Conservation (phyloP, 371 early-diverging fungal species). For the Lichtheimia ramosa region DNA sequence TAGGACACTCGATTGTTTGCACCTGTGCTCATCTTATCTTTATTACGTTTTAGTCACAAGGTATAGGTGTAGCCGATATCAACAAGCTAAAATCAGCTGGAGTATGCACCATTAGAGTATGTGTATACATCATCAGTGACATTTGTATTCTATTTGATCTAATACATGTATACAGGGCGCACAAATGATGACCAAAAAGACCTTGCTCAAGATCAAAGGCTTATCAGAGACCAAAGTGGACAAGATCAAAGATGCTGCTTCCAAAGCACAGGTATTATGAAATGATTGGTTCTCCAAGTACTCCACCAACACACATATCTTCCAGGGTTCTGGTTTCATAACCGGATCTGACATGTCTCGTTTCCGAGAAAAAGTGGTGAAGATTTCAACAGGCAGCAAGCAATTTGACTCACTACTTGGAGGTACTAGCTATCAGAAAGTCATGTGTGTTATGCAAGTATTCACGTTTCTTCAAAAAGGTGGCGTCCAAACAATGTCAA, state of each 20-base stretch:
- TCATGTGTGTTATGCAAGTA: background rate
- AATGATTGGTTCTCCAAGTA: background rate
- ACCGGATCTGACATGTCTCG: conserved; percentile 84
- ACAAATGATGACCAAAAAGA: conserved; percentile 78
- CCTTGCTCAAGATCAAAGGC: conserved; percentile 75
- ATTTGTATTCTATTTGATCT: background rate
- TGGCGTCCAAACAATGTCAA: conserved; percentile 87
- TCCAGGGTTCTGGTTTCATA: conserved; percentile 64
- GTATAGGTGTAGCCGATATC: conserved; percentile 82
- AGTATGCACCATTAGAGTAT: conserved; percentile 67
- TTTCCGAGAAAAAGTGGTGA: conserved; percentile 79
- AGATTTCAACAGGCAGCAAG: conserved; percentile 87
- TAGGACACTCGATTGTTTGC: too few relatives aligned
- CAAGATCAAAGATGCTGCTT: conserved; percentile 79
- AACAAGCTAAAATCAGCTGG: conserved; percentile 81
- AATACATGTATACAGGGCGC: conserved; percentile 57
- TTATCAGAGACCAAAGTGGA: conserved; percentile 88
- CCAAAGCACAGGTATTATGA: conserved; percentile 44
- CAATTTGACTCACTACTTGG: conserved; percentile 90
- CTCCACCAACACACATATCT: background rate
- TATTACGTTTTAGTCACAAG: conserved; percentile 36
- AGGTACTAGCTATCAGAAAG: conserved; percentile 41
- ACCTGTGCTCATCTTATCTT: too few relatives aligned
- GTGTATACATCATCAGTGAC: background rate
- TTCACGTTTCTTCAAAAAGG: conserved; percentile 39